phyloP scores from a whole-genome alignment of 1,284 basidiomycete species.

The Leccinum pseudoinsigne region DNA sequence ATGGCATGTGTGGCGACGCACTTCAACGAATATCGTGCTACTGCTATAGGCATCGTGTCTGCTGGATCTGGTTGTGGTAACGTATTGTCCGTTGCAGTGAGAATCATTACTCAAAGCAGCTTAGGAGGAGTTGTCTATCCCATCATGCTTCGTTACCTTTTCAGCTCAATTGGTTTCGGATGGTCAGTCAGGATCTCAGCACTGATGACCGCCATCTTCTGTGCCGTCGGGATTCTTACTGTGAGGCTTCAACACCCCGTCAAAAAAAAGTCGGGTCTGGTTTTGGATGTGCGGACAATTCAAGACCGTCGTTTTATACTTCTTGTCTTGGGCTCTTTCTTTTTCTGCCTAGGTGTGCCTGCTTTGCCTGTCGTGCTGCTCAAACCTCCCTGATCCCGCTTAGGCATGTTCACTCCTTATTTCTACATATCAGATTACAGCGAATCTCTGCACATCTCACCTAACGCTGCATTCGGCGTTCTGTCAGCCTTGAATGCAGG shows the following conservation, averaged over 20 bases:
- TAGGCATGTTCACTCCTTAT: slow-evolving; percentile 63
- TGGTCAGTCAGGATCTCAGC: slow-evolving; percentile 59
- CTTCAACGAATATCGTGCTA: slow-evolving; percentile 56
- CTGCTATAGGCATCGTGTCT: slow-evolving; percentile 53
- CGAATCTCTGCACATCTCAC: slow-evolving; percentile 38
- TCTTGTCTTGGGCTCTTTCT: slow-evolving; percentile 46
- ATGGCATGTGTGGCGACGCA: slow-evolving; percentile 56
- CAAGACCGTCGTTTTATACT: slow-evolving; percentile 46
- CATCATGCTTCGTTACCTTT: slow-evolving; percentile 60
- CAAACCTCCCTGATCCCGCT: slow-evolving; percentile 44
- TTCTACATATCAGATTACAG: slow-evolving; percentile 63
- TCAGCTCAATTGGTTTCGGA: slow-evolving; percentile 54
- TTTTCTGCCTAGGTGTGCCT: slow-evolving; percentile 46
- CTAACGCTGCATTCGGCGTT: slow-evolving; percentile 47
- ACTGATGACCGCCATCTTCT: slow-evolving; percentile 42
- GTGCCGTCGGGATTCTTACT: slow-evolving; percentile 42
- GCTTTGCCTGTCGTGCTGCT: not conserved
- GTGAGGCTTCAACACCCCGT: slow-evolving; percentile 32
- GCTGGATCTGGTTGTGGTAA: slow-evolving; percentile 56
- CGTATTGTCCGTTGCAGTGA: slow-evolving; percentile 19
- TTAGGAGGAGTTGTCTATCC: slow-evolving; percentile 68
- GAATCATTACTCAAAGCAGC: slow-evolving; percentile 18
- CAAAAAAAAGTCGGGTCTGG: slow-evolving; percentile 23
- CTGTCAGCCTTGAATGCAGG: slow-evolving; percentile 66
- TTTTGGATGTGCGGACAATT: slow-evolving; percentile 37